Evolutionary conservation across 1,284 basidiomycete species (phyloP).

Genomic region (Amylostereum areolatum): DNA sequence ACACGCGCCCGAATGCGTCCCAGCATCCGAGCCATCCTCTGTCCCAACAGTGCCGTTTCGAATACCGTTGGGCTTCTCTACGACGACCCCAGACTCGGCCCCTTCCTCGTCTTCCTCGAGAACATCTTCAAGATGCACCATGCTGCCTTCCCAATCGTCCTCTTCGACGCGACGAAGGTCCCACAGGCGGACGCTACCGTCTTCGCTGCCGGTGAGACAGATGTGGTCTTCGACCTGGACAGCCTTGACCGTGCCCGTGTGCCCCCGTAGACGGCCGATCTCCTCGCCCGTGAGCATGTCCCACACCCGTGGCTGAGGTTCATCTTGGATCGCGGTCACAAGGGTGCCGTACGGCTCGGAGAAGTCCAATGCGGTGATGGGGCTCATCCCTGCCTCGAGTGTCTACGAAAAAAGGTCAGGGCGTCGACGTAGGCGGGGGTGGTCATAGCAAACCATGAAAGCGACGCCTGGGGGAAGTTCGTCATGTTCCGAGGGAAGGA

Average conservation of each 20-base stretch:
- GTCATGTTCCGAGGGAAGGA: constrained; percentile 96
- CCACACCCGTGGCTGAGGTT: constrained; percentile 80
- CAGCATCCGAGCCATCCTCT: constrained; percentile 20
- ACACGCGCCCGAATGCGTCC: constrained; percentile 43
- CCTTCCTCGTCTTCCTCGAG: constrained; percentile 52
- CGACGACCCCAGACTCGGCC: constrained; percentile 18
- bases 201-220: constrained; percentile 87
- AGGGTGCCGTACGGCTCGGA: constrained; percentile 95
- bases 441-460: constrained; percentile 73
- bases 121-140: constrained; percentile 55
- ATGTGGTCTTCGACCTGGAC: constrained; percentile 91
- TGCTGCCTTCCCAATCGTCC: constrained; percentile 49
- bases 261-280: constrained; percentile 77
- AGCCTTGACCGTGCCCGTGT: constrained; percentile 78
- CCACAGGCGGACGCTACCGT: constrained; percentile 84
- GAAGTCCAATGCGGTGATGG: constrained; percentile 89
- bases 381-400: constrained; percentile 72
- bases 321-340: constrained; percentile 82
- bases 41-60: constrained; percentile 17
- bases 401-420: constrained; percentile 44
- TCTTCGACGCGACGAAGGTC: constrained; percentile 77
- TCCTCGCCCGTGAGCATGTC: constrained; percentile 79
- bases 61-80: constrained; percentile 12
- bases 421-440: constrained; percentile 4
- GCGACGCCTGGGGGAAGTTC: constrained; percentile 91